These are phyloP conservation scores for Rhodocollybia butyracea DNA, from an alignment of 768 basidiomycete species.

Conservation along the genomic window DNA sequence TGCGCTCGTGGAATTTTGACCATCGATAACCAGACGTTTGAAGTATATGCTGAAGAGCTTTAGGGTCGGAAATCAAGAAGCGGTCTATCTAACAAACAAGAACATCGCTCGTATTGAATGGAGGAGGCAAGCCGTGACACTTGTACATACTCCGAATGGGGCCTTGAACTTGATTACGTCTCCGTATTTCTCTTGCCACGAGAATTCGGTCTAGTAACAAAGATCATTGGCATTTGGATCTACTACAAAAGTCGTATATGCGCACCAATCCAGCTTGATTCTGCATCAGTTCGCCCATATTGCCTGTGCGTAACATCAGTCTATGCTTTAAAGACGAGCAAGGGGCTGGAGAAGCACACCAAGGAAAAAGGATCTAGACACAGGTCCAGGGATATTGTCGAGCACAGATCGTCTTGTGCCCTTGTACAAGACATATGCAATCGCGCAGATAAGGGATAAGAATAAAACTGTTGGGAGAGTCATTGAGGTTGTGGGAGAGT, in stretches of 20 bases:
- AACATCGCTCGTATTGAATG: not conserved
- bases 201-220: not conserved
- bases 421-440: not conserved
- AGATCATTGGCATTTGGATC: too few relatives aligned
- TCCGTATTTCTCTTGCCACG: slow-evolving; percentile 10
- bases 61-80: slow-evolving; percentile 28
- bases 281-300: slow-evolving; percentile 5
- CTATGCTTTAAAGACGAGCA: not conserved
- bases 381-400: slow-evolving; percentile 6
- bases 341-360: not conserved
- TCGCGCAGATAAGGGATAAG: not conserved
- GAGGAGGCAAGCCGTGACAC: not conserved
- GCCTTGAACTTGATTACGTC: slow-evolving; percentile 3
- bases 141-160: slow-evolving; percentile 2
- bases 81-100: slow-evolving; percentile 19
- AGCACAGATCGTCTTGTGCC: not conserved
- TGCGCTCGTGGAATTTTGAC: slow-evolving; percentile 20
- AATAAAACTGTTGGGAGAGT: not conserved
- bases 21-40: slow-evolving; percentile 29
- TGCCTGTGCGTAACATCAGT: not conserved
- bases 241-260: not conserved
- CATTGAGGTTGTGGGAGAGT: not conserved
- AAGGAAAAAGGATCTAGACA: not conserved
- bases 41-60: slow-evolving; percentile 28
- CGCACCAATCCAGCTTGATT: slow-evolving; percentile 9